Base-by-base conservation (phyloP, 768 basidiomycete genomes). In the Glaciozyma martinii region DNA sequence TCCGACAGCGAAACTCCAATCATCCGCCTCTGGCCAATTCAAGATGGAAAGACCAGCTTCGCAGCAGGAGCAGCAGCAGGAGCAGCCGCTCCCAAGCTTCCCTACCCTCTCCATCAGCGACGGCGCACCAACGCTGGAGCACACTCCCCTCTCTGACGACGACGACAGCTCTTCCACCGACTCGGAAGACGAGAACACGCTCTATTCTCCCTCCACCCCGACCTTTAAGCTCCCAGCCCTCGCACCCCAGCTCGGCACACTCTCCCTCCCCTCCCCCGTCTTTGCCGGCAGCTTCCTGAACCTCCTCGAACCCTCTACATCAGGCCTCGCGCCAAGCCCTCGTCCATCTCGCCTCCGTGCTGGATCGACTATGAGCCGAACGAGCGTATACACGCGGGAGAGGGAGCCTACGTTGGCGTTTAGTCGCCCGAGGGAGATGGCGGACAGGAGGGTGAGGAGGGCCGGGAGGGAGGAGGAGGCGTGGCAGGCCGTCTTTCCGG, bases 181-280 rank as follows among this genome's bases (percentile, higher is more conserved):
- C 44, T 47, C 21, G 8, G 50, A 52, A 9, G 50, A 52, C 50
- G 50, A 52, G 1, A 9, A 29, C 50, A 27, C 23, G 5, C 21
- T 23, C 46, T 10, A 12, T 19, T 21, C 25, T 9, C 15, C 25
- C n/a, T 29, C n/a, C 8, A 21, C 29, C 23, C 50, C 50, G 3
- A 30, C n/a, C 23, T 52, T 52, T 25, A 52, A 29, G 27, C 50
- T 52, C n/a, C 50, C 50, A 6, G 50, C 50, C 5, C 15, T 25
- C n/a, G n/a, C 55, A 42, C 55, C 55, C 10, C 55, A 56, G n/a
- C 55, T 56, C 37, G 55, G 27, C 55, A 7, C 55, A 3, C 55
- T 56, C 33, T 21, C 23, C 33, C 55, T 56, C n/a, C 55, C 55
- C 15, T 56, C 55, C 23, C 55, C 55, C 10, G n/a, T 56, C 21